phyloP scores from a whole-genome alignment of 2,329 filamentous ascomycete genomes.

The Colletotrichum eremochloae region DNA sequence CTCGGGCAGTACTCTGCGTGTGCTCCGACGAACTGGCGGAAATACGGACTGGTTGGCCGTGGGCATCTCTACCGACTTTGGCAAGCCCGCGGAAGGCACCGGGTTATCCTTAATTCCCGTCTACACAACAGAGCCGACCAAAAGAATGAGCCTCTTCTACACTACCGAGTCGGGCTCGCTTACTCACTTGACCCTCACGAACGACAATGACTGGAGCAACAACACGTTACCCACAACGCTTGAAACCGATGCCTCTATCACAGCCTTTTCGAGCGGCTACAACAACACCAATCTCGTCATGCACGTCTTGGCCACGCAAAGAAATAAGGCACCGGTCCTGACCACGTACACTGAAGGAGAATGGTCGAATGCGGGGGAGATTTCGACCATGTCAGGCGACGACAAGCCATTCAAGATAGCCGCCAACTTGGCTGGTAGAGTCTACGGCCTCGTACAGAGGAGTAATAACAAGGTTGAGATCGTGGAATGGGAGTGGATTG shows the following conservation, averaged over 20 bases:
- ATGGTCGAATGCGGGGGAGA: constrained; percentile 24
- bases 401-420: constrained; percentile 33
- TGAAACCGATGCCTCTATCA: constrained; percentile 18
- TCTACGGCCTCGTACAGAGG: constrained; percentile 37
- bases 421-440: constrained; percentile 34
- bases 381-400: constrained; percentile 29
- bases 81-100: constrained; percentile 26
- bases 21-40: constrained; percentile 31
- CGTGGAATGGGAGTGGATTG: constrained; percentile 40
- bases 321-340: constrained; percentile 8
- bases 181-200: constrained; percentile 14
- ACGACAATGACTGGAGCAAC: constrained; percentile 24
- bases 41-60: constrained; percentile 29
- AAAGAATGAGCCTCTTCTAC: constrained; percentile 36
- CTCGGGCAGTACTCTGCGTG: constrained; percentile 13
- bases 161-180: constrained; percentile 20
- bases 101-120: constrained; percentile 32
- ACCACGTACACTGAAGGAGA: constrained; percentile 25
- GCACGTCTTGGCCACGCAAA: constrained; percentile 30
- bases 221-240: constrained; percentile 28
- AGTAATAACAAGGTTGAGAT: constrained; percentile 26
- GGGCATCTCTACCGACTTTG: constrained; percentile 25
- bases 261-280: constrained; percentile 38
- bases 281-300: constrained; percentile 33
- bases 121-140: constrained; percentile 16